These are phyloP conservation scores for Komagataella ulmi DNA, from an alignment of 805 yeast genomes.

Conservation along the genomic window DNA sequence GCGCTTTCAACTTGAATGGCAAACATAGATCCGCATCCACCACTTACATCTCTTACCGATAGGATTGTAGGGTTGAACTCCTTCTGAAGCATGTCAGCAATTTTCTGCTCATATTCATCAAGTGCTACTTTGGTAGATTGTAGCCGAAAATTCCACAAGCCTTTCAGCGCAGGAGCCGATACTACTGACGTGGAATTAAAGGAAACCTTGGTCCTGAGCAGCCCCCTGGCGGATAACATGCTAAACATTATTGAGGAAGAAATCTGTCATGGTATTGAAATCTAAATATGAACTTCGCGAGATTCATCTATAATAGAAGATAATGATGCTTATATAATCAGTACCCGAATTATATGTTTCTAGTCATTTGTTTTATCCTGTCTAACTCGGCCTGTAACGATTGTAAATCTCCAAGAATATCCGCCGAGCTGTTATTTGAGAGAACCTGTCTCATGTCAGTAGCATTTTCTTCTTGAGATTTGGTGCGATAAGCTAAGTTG, in stretches of 20 bases:
- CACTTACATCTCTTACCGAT: conserved; percentile 72
- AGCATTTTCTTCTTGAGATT: neutral
- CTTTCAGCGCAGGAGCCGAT: neutral
- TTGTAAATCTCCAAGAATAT: conserved; percentile 46
- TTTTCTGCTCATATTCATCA: conserved; percentile 52
- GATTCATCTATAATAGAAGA: neutral
- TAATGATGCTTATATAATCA: neutral
- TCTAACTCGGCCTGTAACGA: conserved; percentile 64
- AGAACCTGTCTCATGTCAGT: neutral
- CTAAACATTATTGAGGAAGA: neutral
- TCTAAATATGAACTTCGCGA: neutral
- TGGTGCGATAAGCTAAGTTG: conserved; percentile 5
- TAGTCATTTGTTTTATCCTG: conserved; percentile 1
- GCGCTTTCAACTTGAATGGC: conserved; percentile 66
- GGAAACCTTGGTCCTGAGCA: neutral
- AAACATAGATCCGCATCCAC: conserved; percentile 98
- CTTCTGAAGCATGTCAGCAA: conserved; percentile 39
- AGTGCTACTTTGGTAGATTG: conserved; percentile 10
- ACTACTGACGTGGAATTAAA: neutral
- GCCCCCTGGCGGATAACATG: neutral
- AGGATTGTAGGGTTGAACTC: conserved; percentile 49
- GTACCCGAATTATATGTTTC: neutral
- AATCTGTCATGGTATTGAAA: neutral
- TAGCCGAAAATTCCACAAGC: neutral
- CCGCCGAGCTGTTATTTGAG: neutral